Evolutionary conservation across 2,329 filamentous ascomycete species (phyloP), one percentile per base, ranked within the genome.

Genomic region (Xylariales sp.): DNA sequence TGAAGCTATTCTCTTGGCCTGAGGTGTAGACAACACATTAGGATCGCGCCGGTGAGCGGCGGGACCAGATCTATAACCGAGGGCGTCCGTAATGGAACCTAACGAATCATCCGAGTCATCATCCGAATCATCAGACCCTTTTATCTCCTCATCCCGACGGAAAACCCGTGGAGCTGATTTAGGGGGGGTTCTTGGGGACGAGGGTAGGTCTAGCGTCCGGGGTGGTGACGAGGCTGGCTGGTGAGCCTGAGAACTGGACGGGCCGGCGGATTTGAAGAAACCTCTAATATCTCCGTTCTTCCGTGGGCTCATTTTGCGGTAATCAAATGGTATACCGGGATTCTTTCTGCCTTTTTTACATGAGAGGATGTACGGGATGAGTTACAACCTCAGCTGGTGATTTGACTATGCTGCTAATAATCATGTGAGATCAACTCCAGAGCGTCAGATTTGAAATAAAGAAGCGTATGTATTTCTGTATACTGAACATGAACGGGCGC

Each of bases 121-220:
- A n/a, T 92, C 91, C 5, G 91, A 91, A 9, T 91, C 90, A 74
- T 94, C 92, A 0, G 92, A 94, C 62, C 87, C 90, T 53, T 84
- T 85, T 48, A 94, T 91, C 63, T 90, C 81, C 12, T 87, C 79
- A 73, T 88, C 82, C 77, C 87, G 82, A 66, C 83, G 80, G 56
- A 80, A 69, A 66, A 71, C 46, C 58, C 74, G 75, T 50, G 72
- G 54, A 58, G 75, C 62, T 43, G 73, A 57, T 64, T 73, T 74
- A 36, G 64, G 67, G 2, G 76, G 77, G n/a, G 76, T 78, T 16
- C 61, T 72, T 43, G 76, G 76, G 32, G 75, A 75, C 64, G 75
- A 75, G 12, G 71, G 70, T 16, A 75, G 56, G 63, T 75, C 71
- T 56, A 18, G 54, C 16, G 56, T 16, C 9, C 50, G 32, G 5